Evolutionary conservation across 2,329 filamentous ascomycete genomes (phyloP).

Genomic region (Didymella glomerata): DNA sequence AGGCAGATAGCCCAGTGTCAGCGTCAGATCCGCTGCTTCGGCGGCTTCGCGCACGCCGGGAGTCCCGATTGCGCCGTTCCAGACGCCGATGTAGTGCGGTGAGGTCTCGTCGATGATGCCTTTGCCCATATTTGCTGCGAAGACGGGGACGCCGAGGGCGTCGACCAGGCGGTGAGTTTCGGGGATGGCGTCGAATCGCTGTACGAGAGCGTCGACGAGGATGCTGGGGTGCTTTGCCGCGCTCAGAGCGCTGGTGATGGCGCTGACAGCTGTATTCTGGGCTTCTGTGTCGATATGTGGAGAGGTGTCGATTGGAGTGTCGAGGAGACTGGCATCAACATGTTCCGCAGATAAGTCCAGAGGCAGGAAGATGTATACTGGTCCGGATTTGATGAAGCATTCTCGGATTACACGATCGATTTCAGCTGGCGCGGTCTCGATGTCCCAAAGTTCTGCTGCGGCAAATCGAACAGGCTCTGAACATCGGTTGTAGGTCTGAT

Average conservation of each 20-base stretch:
- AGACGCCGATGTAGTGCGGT: constrained; percentile 52
- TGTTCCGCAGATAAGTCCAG: constrained; percentile 53
- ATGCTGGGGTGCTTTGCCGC: constrained; percentile 50
- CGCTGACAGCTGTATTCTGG: constrained; percentile 45
- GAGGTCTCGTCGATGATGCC: constrained; percentile 54
- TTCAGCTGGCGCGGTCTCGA: constrained; percentile 51
- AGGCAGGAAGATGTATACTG: constrained; percentile 57
- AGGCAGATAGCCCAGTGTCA: constrained; percentile 53
- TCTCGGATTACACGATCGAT: constrained; percentile 56
- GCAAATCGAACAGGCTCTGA: constrained; percentile 50
- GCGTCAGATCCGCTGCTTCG: constrained; percentile 47
- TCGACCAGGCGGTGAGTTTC: constrained; percentile 48
- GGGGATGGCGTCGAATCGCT: constrained; percentile 48
- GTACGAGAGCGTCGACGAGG: constrained; percentile 52
- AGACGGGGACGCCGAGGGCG: constrained; percentile 51
- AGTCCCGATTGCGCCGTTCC: constrained; percentile 52
- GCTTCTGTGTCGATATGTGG: constrained; percentile 37
- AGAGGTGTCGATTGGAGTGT: constrained; percentile 49
- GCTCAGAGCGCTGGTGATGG: constrained; percentile 45
- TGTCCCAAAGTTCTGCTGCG: constrained; percentile 53
- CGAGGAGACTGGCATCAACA: constrained; percentile 46
- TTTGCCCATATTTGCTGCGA: constrained; percentile 54
- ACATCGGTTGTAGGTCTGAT: constrained; percentile 54
- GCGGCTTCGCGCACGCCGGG: constrained; percentile 51
- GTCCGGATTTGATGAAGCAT: constrained; percentile 53